Evolutionary conservation across 495 filamentous ascomycete genomes (phyloP).

Genomic region (Penicillium riverlandense): DNA sequence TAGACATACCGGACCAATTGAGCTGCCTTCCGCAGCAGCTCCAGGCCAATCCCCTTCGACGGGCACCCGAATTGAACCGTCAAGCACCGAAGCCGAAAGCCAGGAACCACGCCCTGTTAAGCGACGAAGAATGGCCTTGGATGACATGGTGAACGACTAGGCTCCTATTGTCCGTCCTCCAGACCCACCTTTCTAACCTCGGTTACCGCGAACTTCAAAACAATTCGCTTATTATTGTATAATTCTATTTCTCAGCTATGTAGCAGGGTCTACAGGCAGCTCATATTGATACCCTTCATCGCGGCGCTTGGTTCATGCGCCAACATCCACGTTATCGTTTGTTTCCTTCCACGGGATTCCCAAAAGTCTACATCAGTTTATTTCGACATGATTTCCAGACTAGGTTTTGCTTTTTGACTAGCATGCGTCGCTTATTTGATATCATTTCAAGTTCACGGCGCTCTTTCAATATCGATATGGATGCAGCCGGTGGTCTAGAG

Average conservation of each 20-base stretch:
- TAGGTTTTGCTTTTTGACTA: slow-evolving; percentile 10
- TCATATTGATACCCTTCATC: slow-evolving; percentile 16
- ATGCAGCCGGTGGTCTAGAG: background rate
- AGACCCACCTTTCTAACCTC: no score
- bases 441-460: slow-evolving; percentile 4
- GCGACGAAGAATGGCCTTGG: slow-evolving; percentile 57
- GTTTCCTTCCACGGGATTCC: background rate
- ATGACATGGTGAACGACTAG: slow-evolving; percentile 42
- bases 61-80: slow-evolving; percentile 8
- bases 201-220: no score
- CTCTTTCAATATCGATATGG: background rate
- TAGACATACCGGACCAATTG: slow-evolving; percentile 17
- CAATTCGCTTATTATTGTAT: slow-evolving; percentile 12
- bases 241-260: slow-evolving; percentile 11
- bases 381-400: background rate
- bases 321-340: background rate
- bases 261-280: slow-evolving; percentile 30
- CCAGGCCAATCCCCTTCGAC: slow-evolving; percentile 11
- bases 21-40: slow-evolving; percentile 12
- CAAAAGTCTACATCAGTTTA: background rate
- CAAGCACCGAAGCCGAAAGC: slow-evolving; percentile 14
- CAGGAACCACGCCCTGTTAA: slow-evolving; percentile 54
- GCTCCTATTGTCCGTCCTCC: no score
- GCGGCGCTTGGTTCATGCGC: slow-evolving; percentile 4
- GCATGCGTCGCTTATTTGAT: background rate